Percentiles rank a stretch among this genome's conserved stretches.
Evolutionary conservation across 106 monocot genomes (phyloP).

Genomic region (Vanilla planifolia): DNA sequence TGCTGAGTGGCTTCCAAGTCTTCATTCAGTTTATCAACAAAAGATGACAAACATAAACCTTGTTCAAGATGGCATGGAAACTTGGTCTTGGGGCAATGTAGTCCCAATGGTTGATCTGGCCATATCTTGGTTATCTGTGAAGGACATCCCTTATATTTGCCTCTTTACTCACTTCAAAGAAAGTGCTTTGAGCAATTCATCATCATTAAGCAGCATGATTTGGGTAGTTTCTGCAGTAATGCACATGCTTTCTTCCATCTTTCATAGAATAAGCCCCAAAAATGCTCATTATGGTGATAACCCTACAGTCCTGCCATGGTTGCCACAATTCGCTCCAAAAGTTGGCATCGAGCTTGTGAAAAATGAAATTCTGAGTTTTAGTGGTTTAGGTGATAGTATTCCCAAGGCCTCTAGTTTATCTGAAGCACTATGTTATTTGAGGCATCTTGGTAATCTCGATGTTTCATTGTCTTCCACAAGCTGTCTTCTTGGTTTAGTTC

Average conservation of each 20-base stretch:
- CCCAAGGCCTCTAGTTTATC: slow-evolving; percentile 30
- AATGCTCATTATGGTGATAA: neutral
- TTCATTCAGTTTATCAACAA: slow-evolving; percentile 62
- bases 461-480: slow-evolving; percentile 50
- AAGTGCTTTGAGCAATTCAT: slow-evolving; percentile 9
- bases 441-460: slow-evolving; percentile 32
- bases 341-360: slow-evolving; percentile 72
- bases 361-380: slow-evolving; percentile 46
- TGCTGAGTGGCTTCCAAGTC: slow-evolving; percentile 59
- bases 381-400: slow-evolving; percentile 4
- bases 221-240: slow-evolving; percentile 79
- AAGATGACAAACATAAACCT: slow-evolving; percentile 13
- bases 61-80: slow-evolving; percentile 29
- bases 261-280: slow-evolving; percentile 39
- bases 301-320: slow-evolving; percentile 44
- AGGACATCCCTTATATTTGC: slow-evolving; percentile 33
- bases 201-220: slow-evolving; percentile 24
- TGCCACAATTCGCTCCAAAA: slow-evolving; percentile 82
- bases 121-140: slow-evolving; percentile 59
- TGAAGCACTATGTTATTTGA: slow-evolving; percentile 39
- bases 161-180: slow-evolving; percentile 17
- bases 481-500: slow-evolving; percentile 68
- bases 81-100: slow-evolving; percentile 85
- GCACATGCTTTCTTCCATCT: slow-evolving; percentile 56
- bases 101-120: slow-evolving; percentile 80